phyloP scores from a whole-genome alignment of 768 basidiomycete species.

The Tylopilus rubrobrunneus region DNA sequence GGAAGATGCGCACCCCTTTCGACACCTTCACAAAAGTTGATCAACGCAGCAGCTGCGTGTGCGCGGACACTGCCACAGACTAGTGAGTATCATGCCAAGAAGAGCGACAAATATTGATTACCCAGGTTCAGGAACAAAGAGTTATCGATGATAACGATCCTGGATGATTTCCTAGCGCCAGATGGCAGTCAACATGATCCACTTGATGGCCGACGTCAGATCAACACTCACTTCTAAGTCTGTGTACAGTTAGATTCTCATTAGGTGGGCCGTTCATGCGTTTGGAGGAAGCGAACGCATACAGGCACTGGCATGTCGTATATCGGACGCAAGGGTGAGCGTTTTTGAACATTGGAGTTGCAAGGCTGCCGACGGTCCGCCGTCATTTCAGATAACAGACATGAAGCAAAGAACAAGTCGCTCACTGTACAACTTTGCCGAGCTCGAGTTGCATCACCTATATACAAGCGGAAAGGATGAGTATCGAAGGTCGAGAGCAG shows the following conservation, averaged over 20 bases:
- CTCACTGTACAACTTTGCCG: constrained; percentile 77
- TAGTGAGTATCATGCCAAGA: neutral
- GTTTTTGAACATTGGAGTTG: constrained; percentile 75
- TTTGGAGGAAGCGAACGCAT: constrained; percentile 26
- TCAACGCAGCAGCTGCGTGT: constrained; percentile 53
- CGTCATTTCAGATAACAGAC: neutral
- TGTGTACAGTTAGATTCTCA: constrained; percentile 62
- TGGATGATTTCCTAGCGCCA: constrained; percentile 65
- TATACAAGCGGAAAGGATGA: neutral
- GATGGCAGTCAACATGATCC: neutral
- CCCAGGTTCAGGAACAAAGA: constrained; percentile 73
- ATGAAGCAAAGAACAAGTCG: neutral
- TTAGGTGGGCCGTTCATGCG: neutral
- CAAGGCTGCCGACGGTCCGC: constrained; percentile 43
- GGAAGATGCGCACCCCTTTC: too few species aligned
- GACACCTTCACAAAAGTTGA: too few species aligned
- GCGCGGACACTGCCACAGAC: constrained; percentile 62
- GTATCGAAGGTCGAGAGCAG: neutral
- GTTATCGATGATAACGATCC: constrained; percentile 58
- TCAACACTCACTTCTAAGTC: constrained; percentile 65
- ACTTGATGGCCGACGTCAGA: neutral
- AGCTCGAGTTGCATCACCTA: constrained; percentile 80
- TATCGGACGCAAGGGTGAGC: constrained; percentile 67
- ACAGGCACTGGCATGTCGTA: constrained; percentile 86
- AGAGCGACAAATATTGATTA: constrained; percentile 23